phyloP scores from a whole-genome alignment of 768 basidiomycete genomes.

The Pisolithus tinctorius region DNA sequence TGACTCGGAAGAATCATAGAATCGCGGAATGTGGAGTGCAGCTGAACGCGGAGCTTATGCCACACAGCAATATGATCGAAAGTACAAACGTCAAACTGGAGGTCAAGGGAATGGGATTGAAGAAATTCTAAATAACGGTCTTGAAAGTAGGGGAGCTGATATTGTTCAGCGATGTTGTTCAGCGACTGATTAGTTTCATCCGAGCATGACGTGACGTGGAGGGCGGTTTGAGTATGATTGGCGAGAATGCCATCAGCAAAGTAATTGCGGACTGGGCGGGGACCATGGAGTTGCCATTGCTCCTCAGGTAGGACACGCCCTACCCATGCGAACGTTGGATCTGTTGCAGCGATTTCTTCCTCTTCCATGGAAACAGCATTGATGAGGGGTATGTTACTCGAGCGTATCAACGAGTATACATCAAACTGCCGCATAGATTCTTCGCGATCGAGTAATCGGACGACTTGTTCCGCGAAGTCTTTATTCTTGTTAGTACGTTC shows the following conservation, averaged over 20 bases:
- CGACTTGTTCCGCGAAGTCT: constrained; percentile 30
- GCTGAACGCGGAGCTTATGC: constrained; percentile 8
- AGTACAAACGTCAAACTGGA: background rate
- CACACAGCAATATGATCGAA: constrained; percentile 13
- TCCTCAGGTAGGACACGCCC: no score
- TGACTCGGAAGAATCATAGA: constrained; percentile 13
- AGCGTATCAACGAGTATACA: no score
- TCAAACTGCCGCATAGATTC: constrained; percentile 15
- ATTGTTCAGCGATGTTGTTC: background rate
- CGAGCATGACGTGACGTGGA: background rate
- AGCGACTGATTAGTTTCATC: background rate
- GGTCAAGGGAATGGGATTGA: background rate
- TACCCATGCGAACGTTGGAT: no score
- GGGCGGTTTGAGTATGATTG: background rate
- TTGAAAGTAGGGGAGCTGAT: constrained; percentile 20
- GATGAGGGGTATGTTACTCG: no score
- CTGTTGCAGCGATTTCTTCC: no score
- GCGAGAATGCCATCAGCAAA: no score
- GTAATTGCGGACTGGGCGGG: no score
- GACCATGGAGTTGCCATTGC: no score
- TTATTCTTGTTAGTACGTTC: constrained; percentile 17
- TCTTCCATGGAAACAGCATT: no score
- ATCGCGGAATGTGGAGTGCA: constrained; percentile 7
- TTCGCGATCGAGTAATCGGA: constrained; percentile 22
- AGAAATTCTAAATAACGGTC: background rate